phyloP scores from a whole-genome alignment of 1,139 yeast species.

The Blastobotrys persicus region DNA sequence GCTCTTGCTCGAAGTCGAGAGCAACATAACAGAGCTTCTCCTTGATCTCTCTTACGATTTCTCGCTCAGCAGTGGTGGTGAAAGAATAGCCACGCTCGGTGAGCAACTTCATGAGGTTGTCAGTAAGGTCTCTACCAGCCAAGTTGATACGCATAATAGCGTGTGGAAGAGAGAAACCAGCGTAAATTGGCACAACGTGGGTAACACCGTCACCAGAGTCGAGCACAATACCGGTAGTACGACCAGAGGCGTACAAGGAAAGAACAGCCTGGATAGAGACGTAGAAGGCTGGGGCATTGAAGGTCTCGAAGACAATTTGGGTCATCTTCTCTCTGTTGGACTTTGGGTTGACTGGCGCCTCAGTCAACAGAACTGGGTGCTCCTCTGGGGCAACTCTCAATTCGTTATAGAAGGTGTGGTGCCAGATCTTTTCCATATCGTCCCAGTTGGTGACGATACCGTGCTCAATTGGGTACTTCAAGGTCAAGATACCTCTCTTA shows the following conservation, averaged over 20 bases:
- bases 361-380: conserved; percentile 96
- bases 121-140: conserved; percentile 99
- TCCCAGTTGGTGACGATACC: conserved; percentile 99
- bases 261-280: conserved; percentile 98
- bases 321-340: conserved; percentile 99
- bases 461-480: conserved; percentile 99
- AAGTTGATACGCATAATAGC: conserved; percentile 98
- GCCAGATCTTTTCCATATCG: conserved; percentile 99
- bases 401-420: conserved; percentile 96
- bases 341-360: conserved; percentile 99
- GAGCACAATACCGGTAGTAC: conserved; percentile 99
- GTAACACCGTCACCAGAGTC: conserved; percentile 99
- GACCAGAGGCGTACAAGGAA: conserved; percentile 97
- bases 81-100: conserved; percentile 98
- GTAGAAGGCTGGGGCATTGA: conserved; percentile 99
- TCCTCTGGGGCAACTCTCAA: conserved; percentile 98
- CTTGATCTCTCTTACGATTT: conserved; percentile 98
- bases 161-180: conserved; percentile 99
- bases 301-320: conserved; percentile 97
- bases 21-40: conserved; percentile 99
- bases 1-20: conserved; percentile 93
- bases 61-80: conserved; percentile 99
- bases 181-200: conserved; percentile 99
- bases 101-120: conserved; percentile 96
- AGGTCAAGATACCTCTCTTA: conserved; percentile 98